These are phyloP conservation scores for Plectosphaerella plurivora DNA, from an alignment of 2,329 filamentous ascomycete species.

Conservation along the genomic window DNA sequence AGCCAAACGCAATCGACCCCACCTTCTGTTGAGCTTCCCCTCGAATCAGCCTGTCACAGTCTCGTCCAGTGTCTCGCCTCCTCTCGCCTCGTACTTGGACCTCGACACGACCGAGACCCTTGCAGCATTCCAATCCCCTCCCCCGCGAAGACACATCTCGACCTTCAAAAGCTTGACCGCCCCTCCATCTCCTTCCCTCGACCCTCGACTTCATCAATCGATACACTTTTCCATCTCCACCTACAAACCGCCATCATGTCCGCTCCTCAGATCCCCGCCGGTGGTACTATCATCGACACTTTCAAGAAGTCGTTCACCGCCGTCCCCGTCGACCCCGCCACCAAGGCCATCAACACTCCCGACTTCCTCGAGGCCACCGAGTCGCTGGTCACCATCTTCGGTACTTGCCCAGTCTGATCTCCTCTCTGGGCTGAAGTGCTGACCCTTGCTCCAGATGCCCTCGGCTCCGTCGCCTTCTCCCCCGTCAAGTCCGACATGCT, in stretches of 20 bases:
- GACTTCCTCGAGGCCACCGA: constrained; percentile 92
- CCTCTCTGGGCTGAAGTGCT: background rate
- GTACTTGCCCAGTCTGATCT: constrained; percentile 35
- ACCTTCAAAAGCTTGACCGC: background rate
- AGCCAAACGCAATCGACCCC: constrained; percentile 1
- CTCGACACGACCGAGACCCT: constrained; percentile 5
- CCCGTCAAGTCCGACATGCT: constrained; percentile 89
- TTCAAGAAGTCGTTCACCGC: constrained; percentile 80
- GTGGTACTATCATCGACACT: constrained; percentile 79
- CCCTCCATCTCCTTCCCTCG: background rate
- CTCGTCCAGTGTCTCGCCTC: constrained; percentile 3
- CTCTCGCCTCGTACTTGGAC: background rate
- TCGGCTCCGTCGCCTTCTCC: constrained; percentile 72
- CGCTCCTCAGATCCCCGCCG: constrained; percentile 48
- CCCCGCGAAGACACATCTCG: background rate
- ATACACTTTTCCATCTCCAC: constrained; percentile 2
- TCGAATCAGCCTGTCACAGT: background rate
- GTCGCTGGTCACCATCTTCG: constrained; percentile 81
- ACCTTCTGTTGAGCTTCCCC: background rate
- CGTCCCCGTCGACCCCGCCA: constrained; percentile 69
- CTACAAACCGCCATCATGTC: constrained; percentile 41
- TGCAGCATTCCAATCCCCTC: too few relatives aligned
- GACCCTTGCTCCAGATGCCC: constrained; percentile 40
- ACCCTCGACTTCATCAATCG: background rate
- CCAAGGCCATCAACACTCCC: constrained; percentile 72